Percentiles rank a stretch among this genome's conserved stretches.
Conservation (phyloP, 805 yeast species). For the Barnettozyma californica region DNA sequence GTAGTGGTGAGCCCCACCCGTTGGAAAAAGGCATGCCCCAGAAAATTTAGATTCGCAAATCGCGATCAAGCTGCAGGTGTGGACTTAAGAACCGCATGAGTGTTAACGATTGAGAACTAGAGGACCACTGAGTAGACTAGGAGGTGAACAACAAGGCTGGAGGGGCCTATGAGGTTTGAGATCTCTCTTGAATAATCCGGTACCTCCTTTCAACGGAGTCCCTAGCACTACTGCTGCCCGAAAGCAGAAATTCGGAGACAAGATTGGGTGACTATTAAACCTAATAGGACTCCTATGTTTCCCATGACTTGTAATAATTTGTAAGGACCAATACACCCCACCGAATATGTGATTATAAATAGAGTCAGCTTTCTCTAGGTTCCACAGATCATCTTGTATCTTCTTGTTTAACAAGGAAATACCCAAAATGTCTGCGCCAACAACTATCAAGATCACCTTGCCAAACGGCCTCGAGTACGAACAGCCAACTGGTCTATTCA, state of each 20-base stretch:
- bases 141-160: background rate
- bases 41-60: background rate
- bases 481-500: slow-evolving; percentile 87
- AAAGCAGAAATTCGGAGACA: background rate
- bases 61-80: background rate
- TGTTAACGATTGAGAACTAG: background rate
- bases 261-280: background rate
- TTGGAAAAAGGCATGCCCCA: background rate
- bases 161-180: background rate
- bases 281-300: background rate
- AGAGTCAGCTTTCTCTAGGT: background rate
- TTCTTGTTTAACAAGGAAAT: background rate
- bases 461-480: slow-evolving; percentile 64
- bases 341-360: background rate
- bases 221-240: background rate
- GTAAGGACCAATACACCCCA: background rate
- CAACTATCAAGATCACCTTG: slow-evolving; percentile 40
- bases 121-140: background rate
- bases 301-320: background rate
- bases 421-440: slow-evolving; percentile 8
- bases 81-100: background rate
- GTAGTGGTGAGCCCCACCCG: background rate
- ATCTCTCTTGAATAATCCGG: background rate
- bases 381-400: background rate
- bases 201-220: background rate